Evolutionary conservation across 2,329 filamentous ascomycete species (phyloP), one percentile per base, ranked within the genome.

Genomic region (Colletotrichum phormii): DNA sequence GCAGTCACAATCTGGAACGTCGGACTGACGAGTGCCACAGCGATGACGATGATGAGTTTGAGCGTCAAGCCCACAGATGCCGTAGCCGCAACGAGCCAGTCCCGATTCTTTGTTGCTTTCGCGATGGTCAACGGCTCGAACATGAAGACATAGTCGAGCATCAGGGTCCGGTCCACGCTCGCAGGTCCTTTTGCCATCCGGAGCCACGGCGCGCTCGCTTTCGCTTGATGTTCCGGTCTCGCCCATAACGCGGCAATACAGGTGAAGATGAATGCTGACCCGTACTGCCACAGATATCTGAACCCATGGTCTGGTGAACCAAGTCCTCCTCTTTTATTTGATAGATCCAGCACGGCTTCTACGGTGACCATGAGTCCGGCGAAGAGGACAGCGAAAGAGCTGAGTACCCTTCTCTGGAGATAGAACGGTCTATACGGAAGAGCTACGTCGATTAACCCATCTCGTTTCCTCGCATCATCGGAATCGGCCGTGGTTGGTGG

Each of bases 141-240:
- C 71, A 80, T 77, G 42, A 81, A 79, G 15, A 79, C 67, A 22
- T 82, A 82, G 73, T 85, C 83, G 24, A 84, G 75, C 53, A 84
- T 74, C 46, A 85, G 72, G 18, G 81, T 82, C 65, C 77, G 76
- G 57, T 81, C 77, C 13, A 78, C 77, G 31, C 77, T 74, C 6
- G 75, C 74, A 11, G 81, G 76, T 1, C 75, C 78, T 22, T 78
- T 77, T 6, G 78, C 75, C 74, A 84, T 75, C 2, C 80, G 80
- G 3, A 80, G 72, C 83, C 83, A 85, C 1, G 83, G 83, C 42
- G 83, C 82, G 1, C 78, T 75, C 11, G 77, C 74, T 53, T 81
- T 81, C n/a, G 81, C 77, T 70, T 85, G 83, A 65, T 81, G 82
- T 60, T 85, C 83, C 11, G 82, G 82, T 18, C 83, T 78, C 11